Percentiles rank a stretch among this genome's conserved stretches.
Conservation (phyloP, 495 filamentous ascomycete genomes). For the Antarctomyces pellizariae region DNA sequence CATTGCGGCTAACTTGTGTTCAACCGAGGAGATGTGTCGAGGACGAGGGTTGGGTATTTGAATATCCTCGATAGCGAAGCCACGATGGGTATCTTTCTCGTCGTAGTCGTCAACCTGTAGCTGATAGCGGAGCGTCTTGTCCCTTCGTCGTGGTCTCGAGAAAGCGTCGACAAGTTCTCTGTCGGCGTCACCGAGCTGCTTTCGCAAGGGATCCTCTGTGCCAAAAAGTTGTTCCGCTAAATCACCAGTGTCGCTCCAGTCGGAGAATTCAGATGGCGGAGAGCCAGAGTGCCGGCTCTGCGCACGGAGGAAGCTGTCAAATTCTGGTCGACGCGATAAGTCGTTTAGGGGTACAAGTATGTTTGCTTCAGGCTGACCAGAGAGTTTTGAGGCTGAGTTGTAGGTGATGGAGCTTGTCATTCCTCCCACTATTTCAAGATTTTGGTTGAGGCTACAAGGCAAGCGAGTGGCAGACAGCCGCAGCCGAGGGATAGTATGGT, state of each 20-base stretch:
- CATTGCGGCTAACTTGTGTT: slow-evolving; percentile 50
- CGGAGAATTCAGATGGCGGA: slow-evolving; percentile 48
- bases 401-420: too few species aligned
- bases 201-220: slow-evolving; percentile 54
- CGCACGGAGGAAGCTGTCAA: too few species aligned
- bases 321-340: too few species aligned
- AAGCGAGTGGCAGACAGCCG: too few species aligned
- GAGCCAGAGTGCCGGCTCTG: too few species aligned
- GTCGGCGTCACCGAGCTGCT: slow-evolving; percentile 36
- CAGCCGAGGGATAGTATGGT: too few species aligned
- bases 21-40: slow-evolving; percentile 33
- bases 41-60: slow-evolving; percentile 46
- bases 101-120: slow-evolving; percentile 8
- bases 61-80: slow-evolving; percentile 58
- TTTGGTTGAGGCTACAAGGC: too few species aligned
- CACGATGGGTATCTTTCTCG: slow-evolving; percentile 15
- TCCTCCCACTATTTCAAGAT: too few species aligned
- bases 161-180: slow-evolving; percentile 27
- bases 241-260: slow-evolving; percentile 91
- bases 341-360: too few species aligned
- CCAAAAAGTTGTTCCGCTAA: slow-evolving; percentile 71
- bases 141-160: slow-evolving; percentile 17
- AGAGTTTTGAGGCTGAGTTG: too few species aligned
- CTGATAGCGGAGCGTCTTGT: slow-evolving; percentile 25
- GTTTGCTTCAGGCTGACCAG: too few species aligned